phyloP scores from a whole-genome alignment of 139 green algal species.

The Closterium sp. region DNA sequence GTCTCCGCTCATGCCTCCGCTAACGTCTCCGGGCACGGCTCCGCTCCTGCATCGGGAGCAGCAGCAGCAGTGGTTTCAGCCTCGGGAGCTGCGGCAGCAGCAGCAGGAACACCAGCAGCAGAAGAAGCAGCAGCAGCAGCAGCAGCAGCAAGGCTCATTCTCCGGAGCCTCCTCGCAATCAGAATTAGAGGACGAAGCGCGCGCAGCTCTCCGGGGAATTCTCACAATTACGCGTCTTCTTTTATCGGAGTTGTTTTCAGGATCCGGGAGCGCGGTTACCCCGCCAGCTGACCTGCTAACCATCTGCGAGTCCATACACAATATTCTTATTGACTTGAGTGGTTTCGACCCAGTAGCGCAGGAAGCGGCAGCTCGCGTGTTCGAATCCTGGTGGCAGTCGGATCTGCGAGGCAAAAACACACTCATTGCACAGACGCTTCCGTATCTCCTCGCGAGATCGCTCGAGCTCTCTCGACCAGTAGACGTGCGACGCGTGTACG shows the following conservation, averaged over 20 bases:
- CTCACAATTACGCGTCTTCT: background rate
- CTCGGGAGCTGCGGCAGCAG: too few relatives aligned
- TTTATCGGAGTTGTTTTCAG: background rate
- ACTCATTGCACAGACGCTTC: conserved; percentile 68
- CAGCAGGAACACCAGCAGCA: too few relatives aligned
- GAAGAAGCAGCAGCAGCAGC: too few relatives aligned
- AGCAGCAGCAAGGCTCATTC: too few relatives aligned
- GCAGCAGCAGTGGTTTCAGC: too few relatives aligned
- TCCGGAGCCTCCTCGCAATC: too few relatives aligned
- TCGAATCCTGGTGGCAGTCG: conserved; percentile 69
- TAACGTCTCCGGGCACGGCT: too few relatives aligned
- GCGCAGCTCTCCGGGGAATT: background rate
- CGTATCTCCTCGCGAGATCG: conserved; percentile 66
- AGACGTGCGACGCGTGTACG: conserved; percentile 70
- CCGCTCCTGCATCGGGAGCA: too few relatives aligned
- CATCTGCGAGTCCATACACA: background rate
- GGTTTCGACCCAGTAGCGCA: conserved; percentile 57
- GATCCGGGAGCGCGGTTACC: background rate
- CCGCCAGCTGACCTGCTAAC: background rate
- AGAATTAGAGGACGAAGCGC: background rate
- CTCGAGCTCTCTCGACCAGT: conserved; percentile 35
- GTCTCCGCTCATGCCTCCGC: too few relatives aligned
- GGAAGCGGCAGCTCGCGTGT: conserved; percentile 69
- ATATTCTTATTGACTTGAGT: conserved; percentile 2
- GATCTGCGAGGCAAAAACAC: conserved; percentile 55